These are phyloP conservation scores for Syncephalastrum sp. DNA, from an alignment of 371 early-diverging fungal species.

Conservation along the genomic window DNA sequence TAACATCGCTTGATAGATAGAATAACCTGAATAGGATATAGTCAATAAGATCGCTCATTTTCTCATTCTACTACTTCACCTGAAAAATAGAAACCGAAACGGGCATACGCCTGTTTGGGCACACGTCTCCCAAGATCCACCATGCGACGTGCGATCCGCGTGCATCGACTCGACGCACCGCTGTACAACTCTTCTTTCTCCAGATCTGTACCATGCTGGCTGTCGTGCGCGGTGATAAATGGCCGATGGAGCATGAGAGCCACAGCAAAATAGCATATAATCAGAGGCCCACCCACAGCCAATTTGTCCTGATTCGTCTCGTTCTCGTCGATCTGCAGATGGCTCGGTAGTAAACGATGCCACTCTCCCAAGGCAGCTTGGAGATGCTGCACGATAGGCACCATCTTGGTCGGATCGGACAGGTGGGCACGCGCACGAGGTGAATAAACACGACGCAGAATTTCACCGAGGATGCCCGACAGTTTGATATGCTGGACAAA, in stretches of 20 bases:
- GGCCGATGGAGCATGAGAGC: slow-evolving; percentile 53
- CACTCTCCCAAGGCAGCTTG: too few relatives aligned
- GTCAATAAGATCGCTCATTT: not conserved
- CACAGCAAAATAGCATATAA: slow-evolving; percentile 35
- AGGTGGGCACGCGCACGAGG: slow-evolving; percentile 27
- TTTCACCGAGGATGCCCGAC: slow-evolving; percentile 36
- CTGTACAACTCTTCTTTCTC: slow-evolving; percentile 11
- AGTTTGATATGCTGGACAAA: slow-evolving; percentile 34
- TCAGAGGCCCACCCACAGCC: slow-evolving; percentile 38
- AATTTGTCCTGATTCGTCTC: slow-evolving; percentile 19
- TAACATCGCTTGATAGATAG: slow-evolving; percentile 1
- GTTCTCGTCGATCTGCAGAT: slow-evolving; percentile 13
- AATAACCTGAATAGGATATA: slow-evolving; percentile 2
- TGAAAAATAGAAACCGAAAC: slow-evolving; percentile 7
- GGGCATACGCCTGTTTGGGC: not conserved
- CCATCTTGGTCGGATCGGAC: too few relatives aligned
- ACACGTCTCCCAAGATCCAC: not conserved
- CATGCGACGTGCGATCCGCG: slow-evolving; percentile 4
- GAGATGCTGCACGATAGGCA: too few relatives aligned
- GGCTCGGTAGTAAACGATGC: not conserved
- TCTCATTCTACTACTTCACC: not conserved
- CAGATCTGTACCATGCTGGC: not conserved
- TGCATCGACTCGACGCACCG: slow-evolving; percentile 1
- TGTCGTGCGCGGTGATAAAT: slow-evolving; percentile 23
- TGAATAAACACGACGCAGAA: slow-evolving; percentile 34